Evolutionary conservation across 768 basidiomycete genomes (phyloP).

Genomic region (Russula sp.): DNA sequence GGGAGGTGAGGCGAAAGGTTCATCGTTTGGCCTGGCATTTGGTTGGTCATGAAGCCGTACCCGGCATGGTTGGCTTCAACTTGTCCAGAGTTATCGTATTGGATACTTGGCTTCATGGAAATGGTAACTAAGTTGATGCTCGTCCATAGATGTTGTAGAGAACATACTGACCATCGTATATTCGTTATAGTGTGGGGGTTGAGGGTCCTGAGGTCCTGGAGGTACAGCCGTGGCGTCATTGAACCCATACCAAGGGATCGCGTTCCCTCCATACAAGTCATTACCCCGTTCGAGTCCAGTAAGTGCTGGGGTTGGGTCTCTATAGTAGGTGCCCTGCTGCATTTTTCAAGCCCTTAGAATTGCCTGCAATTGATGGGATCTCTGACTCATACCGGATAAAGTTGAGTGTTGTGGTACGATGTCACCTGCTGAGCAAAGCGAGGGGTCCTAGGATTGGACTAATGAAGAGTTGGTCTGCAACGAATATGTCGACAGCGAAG

Average conservation of each 20-base stretch:
- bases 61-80: not conserved
- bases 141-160: not conserved
- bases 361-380: not conserved
- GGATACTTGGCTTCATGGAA: not conserved
- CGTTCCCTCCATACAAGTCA: not conserved
- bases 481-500: not conserved
- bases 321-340: not conserved
- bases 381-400: not conserved
- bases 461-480: not conserved
- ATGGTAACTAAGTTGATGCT: not conserved
- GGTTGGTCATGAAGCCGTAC: not conserved
- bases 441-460: not conserved
- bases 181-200: not conserved
- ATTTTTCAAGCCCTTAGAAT: not conserved
- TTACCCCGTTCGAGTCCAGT: not conserved
- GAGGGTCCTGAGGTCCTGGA: too few relatives aligned
- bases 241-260: not conserved
- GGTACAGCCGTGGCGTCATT: not conserved
- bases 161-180: not conserved
- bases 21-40: not conserved
- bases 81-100: not conserved
- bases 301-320: not conserved
- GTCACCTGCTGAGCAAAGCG: not conserved
- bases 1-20: not conserved
- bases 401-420: not conserved